A percentile compares a stretch with the other conserved stretches of the same genome.
Evolutionary conservation across 352 stramenopile species (phyloP).

Genomic region (Phytophthora ohioensis): DNA sequence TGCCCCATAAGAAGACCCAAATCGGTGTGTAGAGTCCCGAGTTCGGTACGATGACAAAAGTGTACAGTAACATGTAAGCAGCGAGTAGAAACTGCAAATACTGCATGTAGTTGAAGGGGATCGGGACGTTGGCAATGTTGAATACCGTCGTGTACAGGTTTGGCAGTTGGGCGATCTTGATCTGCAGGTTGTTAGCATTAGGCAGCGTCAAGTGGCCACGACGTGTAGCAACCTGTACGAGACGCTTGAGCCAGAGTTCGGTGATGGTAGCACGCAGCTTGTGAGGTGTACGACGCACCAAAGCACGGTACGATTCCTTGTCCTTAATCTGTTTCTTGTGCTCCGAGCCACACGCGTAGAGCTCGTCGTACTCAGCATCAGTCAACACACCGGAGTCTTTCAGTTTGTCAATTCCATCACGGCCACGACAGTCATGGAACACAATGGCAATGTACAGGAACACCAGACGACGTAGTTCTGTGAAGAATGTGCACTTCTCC

Average conservation of each 20-base stretch:
- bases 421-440: conserved; percentile 73
- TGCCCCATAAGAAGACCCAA: conserved; percentile 80
- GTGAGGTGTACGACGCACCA: conserved; percentile 65
- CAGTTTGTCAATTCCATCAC: conserved; percentile 68
- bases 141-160: conserved; percentile 79
- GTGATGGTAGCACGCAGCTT: conserved; percentile 76
- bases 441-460: conserved; percentile 86
- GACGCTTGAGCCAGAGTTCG: conserved; percentile 76
- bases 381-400: conserved; percentile 63
- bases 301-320: conserved; percentile 53
- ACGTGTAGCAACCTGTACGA: conserved; percentile 64
- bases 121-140: conserved; percentile 85
- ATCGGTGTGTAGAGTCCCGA: conserved; percentile 74
- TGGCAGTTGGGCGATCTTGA: conserved; percentile 71
- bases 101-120: conserved; percentile 89
- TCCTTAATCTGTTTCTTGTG: conserved; percentile 48
- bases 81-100: conserved; percentile 72
- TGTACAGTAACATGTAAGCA: conserved; percentile 82
- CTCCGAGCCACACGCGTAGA: conserved; percentile 70
- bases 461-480: conserved; percentile 71
- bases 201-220: conserved; percentile 64
- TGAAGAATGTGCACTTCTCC: conserved; percentile 81
- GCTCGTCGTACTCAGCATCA: conserved; percentile 69
- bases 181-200: conserved; percentile 65
- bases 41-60: conserved; percentile 75